A percentile compares a stretch with the other conserved stretches of the same genome.
Conservation (phyloP, 805 yeast genomes). For the Yarrowia osloensis region DNA sequence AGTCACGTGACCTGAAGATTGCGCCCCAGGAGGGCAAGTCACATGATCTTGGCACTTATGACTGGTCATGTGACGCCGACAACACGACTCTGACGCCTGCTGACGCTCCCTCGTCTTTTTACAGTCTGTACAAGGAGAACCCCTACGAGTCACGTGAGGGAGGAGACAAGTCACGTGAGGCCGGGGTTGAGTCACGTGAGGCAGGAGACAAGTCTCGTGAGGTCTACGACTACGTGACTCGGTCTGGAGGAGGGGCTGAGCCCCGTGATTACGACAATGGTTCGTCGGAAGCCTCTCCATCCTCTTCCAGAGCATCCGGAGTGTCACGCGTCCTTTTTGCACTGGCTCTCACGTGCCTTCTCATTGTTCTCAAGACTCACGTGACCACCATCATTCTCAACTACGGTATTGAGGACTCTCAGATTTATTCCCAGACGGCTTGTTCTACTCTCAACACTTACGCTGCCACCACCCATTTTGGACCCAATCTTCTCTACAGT, state of each 20-base stretch:
- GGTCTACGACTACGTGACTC: background rate
- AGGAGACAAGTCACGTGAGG: too few relatives aligned
- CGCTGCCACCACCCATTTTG: slow-evolving; percentile 18
- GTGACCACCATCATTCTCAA: slow-evolving; percentile 12
- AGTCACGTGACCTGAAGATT: background rate
- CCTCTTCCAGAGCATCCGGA: background rate
- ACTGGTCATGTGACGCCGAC: slow-evolving; percentile 10
- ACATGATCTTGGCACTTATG: slow-evolving; percentile 5
- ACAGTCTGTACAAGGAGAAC: background rate
- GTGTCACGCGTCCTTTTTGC: background rate
- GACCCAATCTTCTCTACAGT: slow-evolving; percentile 11
- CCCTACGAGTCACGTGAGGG: background rate
- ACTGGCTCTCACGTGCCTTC: background rate
- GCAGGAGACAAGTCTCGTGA: background rate
- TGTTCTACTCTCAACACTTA: slow-evolving; percentile 18
- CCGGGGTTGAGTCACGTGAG: background rate
- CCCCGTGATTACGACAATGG: background rate
- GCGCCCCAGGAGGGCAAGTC: background rate
- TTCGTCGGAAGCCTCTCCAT: background rate
- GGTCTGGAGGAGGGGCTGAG: background rate
- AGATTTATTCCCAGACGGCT: slow-evolving; percentile 12
- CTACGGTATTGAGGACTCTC: slow-evolving; percentile 1
- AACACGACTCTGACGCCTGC: slow-evolving; percentile 1
- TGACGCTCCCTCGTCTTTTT: background rate
- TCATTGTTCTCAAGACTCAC: slow-evolving; percentile 5